A percentile compares a stretch with the other conserved stretches of the same genome.
phyloP scores from a whole-genome alignment of 139 green algal species.

The Picochlorum sp. region DNA sequence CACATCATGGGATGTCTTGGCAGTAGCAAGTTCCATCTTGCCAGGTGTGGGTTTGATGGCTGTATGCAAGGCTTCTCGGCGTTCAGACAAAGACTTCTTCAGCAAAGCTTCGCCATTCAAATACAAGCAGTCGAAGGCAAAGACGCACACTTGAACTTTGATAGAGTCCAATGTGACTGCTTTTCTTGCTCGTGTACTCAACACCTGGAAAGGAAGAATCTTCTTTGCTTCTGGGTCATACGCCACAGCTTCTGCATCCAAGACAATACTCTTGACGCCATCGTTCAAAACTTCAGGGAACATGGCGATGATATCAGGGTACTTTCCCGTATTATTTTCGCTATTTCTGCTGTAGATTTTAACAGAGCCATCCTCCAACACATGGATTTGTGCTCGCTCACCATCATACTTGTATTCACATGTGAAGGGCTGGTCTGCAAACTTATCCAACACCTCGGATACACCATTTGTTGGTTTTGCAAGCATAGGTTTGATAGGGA shows the following conservation, averaged over 20 bases:
- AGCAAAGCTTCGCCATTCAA: slow-evolving; percentile 82
- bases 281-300: slow-evolving; percentile 33
- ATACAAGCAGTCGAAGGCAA: slow-evolving; percentile 96
- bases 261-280: slow-evolving; percentile 60
- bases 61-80: slow-evolving; percentile 63
- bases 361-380: slow-evolving; percentile 59
- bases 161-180: slow-evolving; percentile 81
- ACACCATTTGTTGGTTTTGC: slow-evolving; percentile 85
- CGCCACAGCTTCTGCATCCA: slow-evolving; percentile 89
- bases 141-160: slow-evolving; percentile 80
- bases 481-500: slow-evolving; percentile 89
- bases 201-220: slow-evolving; percentile 90
- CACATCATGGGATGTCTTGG: slow-evolving; percentile 66
- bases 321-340: slow-evolving; percentile 91
- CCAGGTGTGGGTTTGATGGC: slow-evolving; percentile 54
- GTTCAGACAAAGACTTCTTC: slow-evolving; percentile 54
- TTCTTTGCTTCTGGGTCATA: slow-evolving; percentile 64
- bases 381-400: slow-evolving; percentile 79
- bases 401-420: slow-evolving; percentile 99
- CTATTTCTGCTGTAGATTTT: slow-evolving; percentile 73
- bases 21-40: slow-evolving; percentile 70
- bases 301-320: slow-evolving; percentile 74
- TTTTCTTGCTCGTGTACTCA: slow-evolving; percentile 82
- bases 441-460: slow-evolving; percentile 86
- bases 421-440: slow-evolving; percentile 78